Percentiles rank a stretch among this genome's conserved stretches.
These are phyloP conservation scores for Epichloe brachyelytri DNA, from an alignment of 2,329 filamentous ascomycete species.

Conservation along the genomic window DNA sequence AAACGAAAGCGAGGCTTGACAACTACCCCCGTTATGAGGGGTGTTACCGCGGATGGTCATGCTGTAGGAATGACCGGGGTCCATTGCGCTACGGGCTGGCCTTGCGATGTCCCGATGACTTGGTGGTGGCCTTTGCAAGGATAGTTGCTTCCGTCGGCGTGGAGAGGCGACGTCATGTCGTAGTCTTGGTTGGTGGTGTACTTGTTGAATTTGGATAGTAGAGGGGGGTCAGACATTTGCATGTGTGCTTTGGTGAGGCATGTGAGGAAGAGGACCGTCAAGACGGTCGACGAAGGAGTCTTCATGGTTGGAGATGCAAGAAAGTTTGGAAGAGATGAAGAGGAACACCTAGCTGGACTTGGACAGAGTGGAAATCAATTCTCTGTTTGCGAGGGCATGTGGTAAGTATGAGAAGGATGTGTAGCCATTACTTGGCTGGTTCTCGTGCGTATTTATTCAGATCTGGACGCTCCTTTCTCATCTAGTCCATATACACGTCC, in stretches of 20 bases:
- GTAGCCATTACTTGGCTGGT: background rate
- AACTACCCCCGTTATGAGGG: slow-evolving; percentile 45
- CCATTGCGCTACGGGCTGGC: slow-evolving; percentile 42
- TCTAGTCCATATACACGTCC: background rate
- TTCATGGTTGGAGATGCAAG: slow-evolving; percentile 25
- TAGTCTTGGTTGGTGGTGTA: slow-evolving; percentile 47
- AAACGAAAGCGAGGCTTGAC: slow-evolving; percentile 49
- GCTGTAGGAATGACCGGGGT: slow-evolving; percentile 36
- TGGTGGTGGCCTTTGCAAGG: slow-evolving; percentile 58
- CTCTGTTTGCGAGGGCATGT: too few relatives aligned
- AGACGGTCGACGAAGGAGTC: slow-evolving; percentile 22
- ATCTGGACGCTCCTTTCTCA: background rate
- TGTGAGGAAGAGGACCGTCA: slow-evolving; percentile 7
- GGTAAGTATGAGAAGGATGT: too few relatives aligned
- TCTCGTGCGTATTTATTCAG: background rate
- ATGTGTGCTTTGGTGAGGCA: slow-evolving; percentile 33
- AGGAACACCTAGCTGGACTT: background rate
- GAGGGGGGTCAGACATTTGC: slow-evolving; percentile 42
- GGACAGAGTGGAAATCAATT: too few relatives aligned
- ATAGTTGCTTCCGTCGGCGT: slow-evolving; percentile 48
- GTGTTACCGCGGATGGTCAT: slow-evolving; percentile 40
- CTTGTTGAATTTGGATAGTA: slow-evolving; percentile 40
- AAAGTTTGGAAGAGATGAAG: background rate
- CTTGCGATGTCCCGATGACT: slow-evolving; percentile 34
- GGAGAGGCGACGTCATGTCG: slow-evolving; percentile 57